Evolutionary conservation across 805 yeast genomes (phyloP), one percentile per base, ranked within the genome.

Genomic region (Citeromyces nyonsensis): DNA sequence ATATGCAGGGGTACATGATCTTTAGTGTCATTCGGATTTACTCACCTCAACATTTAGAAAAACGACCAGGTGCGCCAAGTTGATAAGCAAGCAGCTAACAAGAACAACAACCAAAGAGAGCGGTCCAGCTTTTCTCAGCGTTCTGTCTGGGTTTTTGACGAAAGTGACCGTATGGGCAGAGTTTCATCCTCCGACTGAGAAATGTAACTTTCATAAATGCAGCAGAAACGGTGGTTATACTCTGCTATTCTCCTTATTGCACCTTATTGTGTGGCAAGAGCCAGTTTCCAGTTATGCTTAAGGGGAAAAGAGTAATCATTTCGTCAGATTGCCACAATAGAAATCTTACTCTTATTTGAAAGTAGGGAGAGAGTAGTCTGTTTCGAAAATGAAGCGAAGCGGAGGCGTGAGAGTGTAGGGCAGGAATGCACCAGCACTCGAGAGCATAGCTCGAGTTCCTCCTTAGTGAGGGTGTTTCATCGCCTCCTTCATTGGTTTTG

Each of bases 121-220:
- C 0, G 74, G 73, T 1, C 73, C 74, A 0, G 76, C 73, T n/a
- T 63, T 56, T 33, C 51, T 60, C 40, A 68, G 52, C 1, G 74
- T 69, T 10, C 61, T 44, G 1, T 59, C 52, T 1, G 76, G 76
- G 35, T 69, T 66, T 35, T 57, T 61, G 28, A 69, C 77, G 39
- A 61, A 66, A n/a, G 70, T 51, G 24, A 63, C 70, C 2, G 65
- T 59, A 41, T 69, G 75, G 8, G 65, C 66, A 3, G 67, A 46
- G 38, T 63, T 66, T 76, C 77, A 69, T 5, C 77, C 77, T 4
- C 60, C 51, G 35, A 60, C 59, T 1, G 73, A 63, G 44, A 65
- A 70, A 9, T n/a, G 60, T 53, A 2, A 69, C 71, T 43, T 67
- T 66, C 32, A 69, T 57, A 13, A 69, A 49, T 1, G 73, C 71